A percentile compares a stretch with the other conserved stretches of the same genome.
Conservation (phyloP, 1,139 yeast species). For the Geotrichum macrosporum region DNA sequence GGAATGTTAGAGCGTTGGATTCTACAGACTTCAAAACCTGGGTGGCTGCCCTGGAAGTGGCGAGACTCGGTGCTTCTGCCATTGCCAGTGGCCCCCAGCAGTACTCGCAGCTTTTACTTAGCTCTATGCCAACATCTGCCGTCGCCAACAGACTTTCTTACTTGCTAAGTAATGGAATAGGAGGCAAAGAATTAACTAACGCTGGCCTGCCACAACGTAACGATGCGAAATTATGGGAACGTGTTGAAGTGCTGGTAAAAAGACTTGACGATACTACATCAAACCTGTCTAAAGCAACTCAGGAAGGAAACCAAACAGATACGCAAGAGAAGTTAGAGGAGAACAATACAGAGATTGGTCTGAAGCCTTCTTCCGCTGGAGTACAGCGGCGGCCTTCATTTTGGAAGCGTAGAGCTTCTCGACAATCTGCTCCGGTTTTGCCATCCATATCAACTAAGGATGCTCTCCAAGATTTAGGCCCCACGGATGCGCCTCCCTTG, state of each 20-base stretch:
- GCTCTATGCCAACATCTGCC: slow-evolving; percentile 2
- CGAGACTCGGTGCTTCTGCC: slow-evolving; percentile 27
- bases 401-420: slow-evolving; percentile 16
- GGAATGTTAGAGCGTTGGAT: slow-evolving; percentile 75
- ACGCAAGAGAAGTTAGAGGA: no score
- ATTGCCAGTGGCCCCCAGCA: slow-evolving; percentile 4
- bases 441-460: not conserved
- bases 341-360: not conserved
- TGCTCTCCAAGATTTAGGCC: not conserved
- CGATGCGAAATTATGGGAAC: slow-evolving; percentile 2
- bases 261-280: slow-evolving; percentile 6
- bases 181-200: not conserved
- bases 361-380: not conserved
- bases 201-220: no score
- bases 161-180: not conserved
- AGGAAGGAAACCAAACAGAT: no score
- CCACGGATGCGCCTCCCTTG: slow-evolving; percentile 1
- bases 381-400: slow-evolving; percentile 16
- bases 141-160: not conserved
- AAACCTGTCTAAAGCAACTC: not conserved
- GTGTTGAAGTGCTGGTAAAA: not conserved
- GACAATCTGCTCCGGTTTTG: not conserved
- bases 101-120: not conserved
- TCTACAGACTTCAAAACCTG: slow-evolving; percentile 71
- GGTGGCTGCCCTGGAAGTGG: slow-evolving; percentile 68